A percentile compares a stretch with the other conserved stretches of the same genome.
Evolutionary conservation across 768 basidiomycete genomes (phyloP).

Genomic region (Naganishia vaughanmartiniae): DNA sequence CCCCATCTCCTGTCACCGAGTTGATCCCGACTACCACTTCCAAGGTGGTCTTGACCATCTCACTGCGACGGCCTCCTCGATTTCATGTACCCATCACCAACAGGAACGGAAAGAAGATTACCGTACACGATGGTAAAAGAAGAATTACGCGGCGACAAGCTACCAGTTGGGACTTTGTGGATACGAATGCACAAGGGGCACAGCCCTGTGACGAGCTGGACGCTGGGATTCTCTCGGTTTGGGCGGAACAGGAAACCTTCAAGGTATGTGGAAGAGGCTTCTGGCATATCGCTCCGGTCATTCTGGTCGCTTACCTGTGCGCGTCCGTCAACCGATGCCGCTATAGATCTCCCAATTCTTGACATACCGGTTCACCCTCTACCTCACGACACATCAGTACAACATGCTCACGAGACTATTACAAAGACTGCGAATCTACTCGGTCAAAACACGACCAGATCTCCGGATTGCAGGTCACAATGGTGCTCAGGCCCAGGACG

Average conservation of each 20-base stretch:
- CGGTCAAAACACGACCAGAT: slow-evolving; percentile 5
- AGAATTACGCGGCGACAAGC: not conserved
- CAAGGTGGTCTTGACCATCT: slow-evolving; percentile 31
- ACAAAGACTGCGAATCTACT: slow-evolving; percentile 16
- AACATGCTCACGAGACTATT: slow-evolving; percentile 18
- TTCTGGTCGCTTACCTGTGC: not conserved
- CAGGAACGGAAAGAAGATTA: slow-evolving; percentile 1
- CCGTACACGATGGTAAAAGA: slow-evolving; percentile 15
- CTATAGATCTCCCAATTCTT: slow-evolving; percentile 27
- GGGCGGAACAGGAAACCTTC: slow-evolving; percentile 30
- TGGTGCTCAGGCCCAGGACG: slow-evolving; percentile 11
- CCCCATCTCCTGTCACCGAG: slow-evolving; percentile 11
- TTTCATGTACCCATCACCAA: slow-evolving; percentile 24
- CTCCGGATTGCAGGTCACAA: not conserved
- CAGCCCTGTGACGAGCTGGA: slow-evolving; percentile 11
- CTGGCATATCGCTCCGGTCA: not conserved
- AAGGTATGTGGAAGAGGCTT: slow-evolving; percentile 19
- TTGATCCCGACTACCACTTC: slow-evolving; percentile 10
- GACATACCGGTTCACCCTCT: slow-evolving; percentile 30
- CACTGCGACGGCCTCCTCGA: slow-evolving; percentile 26
- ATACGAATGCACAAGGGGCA: not conserved
- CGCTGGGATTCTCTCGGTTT: slow-evolving; percentile 15
- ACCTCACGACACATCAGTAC: slow-evolving; percentile 18
- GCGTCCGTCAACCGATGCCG: not conserved
- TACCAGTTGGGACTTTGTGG: slow-evolving; percentile 19